A percentile compares a stretch with the other conserved stretches of the same genome.
Evolutionary conservation across 2,329 filamentous ascomycete species (phyloP).

Genomic region (Sodiomyces alkalinus): DNA sequence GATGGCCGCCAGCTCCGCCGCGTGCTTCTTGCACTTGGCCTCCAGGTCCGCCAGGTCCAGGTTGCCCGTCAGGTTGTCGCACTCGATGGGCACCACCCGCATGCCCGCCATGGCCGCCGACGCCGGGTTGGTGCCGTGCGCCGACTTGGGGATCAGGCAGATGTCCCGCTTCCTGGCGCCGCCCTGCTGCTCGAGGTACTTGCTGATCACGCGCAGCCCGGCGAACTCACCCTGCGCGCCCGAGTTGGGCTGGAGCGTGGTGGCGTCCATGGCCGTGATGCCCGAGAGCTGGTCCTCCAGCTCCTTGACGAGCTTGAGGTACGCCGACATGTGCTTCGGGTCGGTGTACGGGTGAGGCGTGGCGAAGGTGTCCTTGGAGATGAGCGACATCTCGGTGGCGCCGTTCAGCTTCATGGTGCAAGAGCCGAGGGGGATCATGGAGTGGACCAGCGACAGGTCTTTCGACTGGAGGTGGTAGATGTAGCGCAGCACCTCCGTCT

Average conservation of each 20-base stretch:
- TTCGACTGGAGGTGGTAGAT: constrained; percentile 89
- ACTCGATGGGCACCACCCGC: constrained; percentile 86
- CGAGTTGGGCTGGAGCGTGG: constrained; percentile 87
- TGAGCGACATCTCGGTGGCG: constrained; percentile 80
- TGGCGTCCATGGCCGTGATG: constrained; percentile 82
- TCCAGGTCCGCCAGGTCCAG: constrained; percentile 75
- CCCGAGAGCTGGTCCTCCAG: constrained; percentile 62
- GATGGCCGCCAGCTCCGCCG: constrained; percentile 73
- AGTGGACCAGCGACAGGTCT: constrained; percentile 85
- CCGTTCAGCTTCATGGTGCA: constrained; percentile 98
- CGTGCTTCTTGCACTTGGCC: constrained; percentile 78
- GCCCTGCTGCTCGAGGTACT: constrained; percentile 57
- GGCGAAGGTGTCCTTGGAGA: constrained; percentile 62
- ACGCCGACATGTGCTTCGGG: constrained; percentile 47
- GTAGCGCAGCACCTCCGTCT: constrained; percentile 87
- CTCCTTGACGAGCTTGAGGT: constrained; percentile 52
- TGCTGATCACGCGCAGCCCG: constrained; percentile 74
- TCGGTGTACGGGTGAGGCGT: constrained; percentile 73
- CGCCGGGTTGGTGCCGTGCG: constrained; percentile 90
- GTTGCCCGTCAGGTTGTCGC: constrained; percentile 74
- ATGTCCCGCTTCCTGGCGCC: constrained; percentile 70
- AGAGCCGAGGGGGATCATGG: constrained; percentile 92
- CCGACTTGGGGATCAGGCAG: constrained; percentile 86
- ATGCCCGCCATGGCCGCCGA: constrained; percentile 93
- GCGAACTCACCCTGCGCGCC: constrained; percentile 93